A percentile compares a stretch with the other conserved stretches of the same genome.
Evolutionary conservation across 2,329 filamentous ascomycete species (phyloP).

Genomic region (Penicillium sp.): DNA sequence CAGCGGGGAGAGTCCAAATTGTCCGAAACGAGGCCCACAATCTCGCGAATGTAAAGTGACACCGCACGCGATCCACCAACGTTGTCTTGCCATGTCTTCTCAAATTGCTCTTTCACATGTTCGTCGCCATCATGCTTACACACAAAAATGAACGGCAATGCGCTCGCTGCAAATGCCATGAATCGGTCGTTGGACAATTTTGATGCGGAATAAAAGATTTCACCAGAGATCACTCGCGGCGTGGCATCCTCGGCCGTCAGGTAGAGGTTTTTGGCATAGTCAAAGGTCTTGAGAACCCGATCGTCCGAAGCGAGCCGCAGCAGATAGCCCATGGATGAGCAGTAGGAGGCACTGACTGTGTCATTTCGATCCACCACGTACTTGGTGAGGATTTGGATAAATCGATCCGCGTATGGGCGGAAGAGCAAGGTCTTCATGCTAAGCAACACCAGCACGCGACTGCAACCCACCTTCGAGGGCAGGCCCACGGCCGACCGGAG

Average conservation of each 20-base stretch:
- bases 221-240: slow-evolving; percentile 71
- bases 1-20: slow-evolving; percentile 79
- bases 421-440: slow-evolving; percentile 75
- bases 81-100: slow-evolving; percentile 84
- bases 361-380: slow-evolving; percentile 88
- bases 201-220: slow-evolving; percentile 77
- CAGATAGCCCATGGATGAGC: slow-evolving; percentile 80
- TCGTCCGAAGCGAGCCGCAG: slow-evolving; percentile 63
- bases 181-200: slow-evolving; percentile 90
- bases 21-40: slow-evolving; percentile 64
- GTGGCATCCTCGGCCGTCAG: slow-evolving; percentile 76
- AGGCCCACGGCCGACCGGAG: slow-evolving; percentile 86
- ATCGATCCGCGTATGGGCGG: slow-evolving; percentile 68
- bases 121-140: slow-evolving; percentile 82
- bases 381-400: slow-evolving; percentile 75
- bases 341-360: slow-evolving; percentile 86
- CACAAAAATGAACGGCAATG: slow-evolving; percentile 85
- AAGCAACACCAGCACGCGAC: slow-evolving; percentile 77
- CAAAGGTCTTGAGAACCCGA: slow-evolving; percentile 54
- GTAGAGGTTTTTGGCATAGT: slow-evolving; percentile 67
- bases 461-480: slow-evolving; percentile 90
- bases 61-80: slow-evolving; percentile 82
- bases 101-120: slow-evolving; percentile 74
- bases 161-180: slow-evolving; percentile 67
- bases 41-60: slow-evolving; percentile 79